Evolutionary conservation across 495 filamentous ascomycete genomes (phyloP), one percentile per base, ranked within the genome.

Genomic region (Polyplosphaeria fusca): DNA sequence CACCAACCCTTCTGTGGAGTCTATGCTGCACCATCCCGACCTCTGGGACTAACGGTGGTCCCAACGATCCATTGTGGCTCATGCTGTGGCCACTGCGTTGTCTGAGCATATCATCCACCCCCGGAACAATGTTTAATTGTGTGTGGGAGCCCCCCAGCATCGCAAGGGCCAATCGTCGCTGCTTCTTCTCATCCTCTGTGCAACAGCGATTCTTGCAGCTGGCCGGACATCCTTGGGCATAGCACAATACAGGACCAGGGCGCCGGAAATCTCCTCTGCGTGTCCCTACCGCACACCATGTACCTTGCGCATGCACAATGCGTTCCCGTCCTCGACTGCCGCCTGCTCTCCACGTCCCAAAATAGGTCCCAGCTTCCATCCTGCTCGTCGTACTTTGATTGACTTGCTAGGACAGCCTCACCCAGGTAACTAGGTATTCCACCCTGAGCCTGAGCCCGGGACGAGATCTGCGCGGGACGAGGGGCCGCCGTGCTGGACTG

Each of bases 11-110:
- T 30, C 37, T 47, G 22, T 55, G 20, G 52, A 57, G 53, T 50
- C 60, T 38, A 58, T 48, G 59, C 59, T 63, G 54, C 60, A 58
- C 35, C 39, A 55, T 55, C 60, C 60, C 60, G 60, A 22, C 27
- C 43, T 48, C 54, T 63, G 54, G 60, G 27, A 63, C 49, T 50
- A 63, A 63, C 60, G 60, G 60, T 50, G 54, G 44, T 57, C 53
- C 60, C 60, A 53, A 40, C 60, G 46, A 63, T 58, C 42, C 37
- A 52, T 19, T 19, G 5, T 59, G 60, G 60, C 54, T 63, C 60
- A 51, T 58, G 60, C 39, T 30, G 60, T 63, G 55, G 28, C 45
- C 60, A 50, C 16, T 40, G 11, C 13, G 18, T 28, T 58, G 54
- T 63, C 48, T 58, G 48, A 58, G 54, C 60, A 58, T 18, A 35